Evolutionary conservation across 192 early-diverging fungal genomes (phyloP).

Genomic region (Coemansia sp.): DNA sequence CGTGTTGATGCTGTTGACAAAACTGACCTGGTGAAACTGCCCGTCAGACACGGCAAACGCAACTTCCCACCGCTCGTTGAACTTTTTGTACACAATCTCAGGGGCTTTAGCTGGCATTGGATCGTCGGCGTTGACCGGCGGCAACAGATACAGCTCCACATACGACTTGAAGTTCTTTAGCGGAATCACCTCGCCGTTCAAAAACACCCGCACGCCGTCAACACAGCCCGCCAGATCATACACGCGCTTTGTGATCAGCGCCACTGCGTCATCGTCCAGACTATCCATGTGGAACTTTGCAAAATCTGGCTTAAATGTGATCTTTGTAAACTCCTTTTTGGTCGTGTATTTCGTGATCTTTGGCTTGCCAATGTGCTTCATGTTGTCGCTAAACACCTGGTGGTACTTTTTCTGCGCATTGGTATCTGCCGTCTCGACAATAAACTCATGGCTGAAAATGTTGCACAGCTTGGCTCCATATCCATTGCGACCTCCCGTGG

Average conservation of each 20-base stretch:
- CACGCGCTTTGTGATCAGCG: constrained; percentile 86
- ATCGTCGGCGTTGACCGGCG: constrained; percentile 27
- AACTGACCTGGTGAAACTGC: constrained; percentile 93
- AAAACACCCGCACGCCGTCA: constrained; percentile 77
- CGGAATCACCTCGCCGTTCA: constrained; percentile 80
- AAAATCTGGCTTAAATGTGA: constrained; percentile 95
- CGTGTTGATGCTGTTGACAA: constrained; percentile 97
- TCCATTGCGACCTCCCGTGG: constrained; percentile 95
- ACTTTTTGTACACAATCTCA: constrained; percentile 70
- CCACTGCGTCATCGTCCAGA: constrained; percentile 84
- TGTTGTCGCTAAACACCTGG: constrained; percentile 90
- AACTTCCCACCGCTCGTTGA: constrained; percentile 90
- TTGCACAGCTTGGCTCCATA: constrained; percentile 94
- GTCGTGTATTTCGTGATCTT: constrained; percentile 66
- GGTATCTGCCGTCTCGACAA: constrained; percentile 86
- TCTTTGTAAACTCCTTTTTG: constrained; percentile 82
- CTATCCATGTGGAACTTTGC: constrained; percentile 82
- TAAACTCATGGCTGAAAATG: constrained; percentile 94
- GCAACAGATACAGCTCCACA: constrained; percentile 71
- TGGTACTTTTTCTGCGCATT: constrained; percentile 68
- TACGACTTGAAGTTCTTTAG: constrained; percentile 92
- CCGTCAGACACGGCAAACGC: constrained; percentile 90
- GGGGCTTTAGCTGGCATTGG: constrained; percentile 24
- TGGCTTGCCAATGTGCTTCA: constrained; percentile 75
- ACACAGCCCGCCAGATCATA: constrained; percentile 92